These are phyloP conservation scores for Gracilaria caudata DNA, from an alignment of 23 red algal species.

Conservation along the genomic window DNA sequence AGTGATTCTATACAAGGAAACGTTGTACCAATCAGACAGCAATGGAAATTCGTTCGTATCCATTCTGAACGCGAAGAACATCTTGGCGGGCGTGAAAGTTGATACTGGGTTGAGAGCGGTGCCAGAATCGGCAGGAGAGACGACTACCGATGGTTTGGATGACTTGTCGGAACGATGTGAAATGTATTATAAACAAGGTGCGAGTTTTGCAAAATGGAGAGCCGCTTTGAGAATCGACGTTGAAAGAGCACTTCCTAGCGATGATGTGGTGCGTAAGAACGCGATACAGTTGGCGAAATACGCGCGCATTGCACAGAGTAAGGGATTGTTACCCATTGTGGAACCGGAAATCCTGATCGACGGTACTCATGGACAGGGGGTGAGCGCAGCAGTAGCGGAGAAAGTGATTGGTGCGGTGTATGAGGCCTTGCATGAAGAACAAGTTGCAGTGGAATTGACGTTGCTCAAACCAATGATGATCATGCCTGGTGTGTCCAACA, in stretches of 20 bases:
- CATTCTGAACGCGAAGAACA: constrained; percentile 48
- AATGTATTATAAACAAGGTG: constrained; percentile 80
- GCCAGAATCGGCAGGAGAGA: constrained; percentile 54
- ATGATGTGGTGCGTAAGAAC: constrained; percentile 73
- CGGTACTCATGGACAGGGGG: constrained; percentile 69
- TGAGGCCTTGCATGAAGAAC: constrained; percentile 60
- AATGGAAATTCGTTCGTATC: constrained; percentile 54
- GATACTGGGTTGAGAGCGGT: constrained; percentile 75
- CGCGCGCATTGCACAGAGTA: constrained; percentile 69
- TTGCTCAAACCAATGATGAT: constrained; percentile 95
- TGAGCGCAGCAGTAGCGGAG: constrained; percentile 60
- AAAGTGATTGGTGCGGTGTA: constrained; percentile 73
- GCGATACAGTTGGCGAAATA: constrained; percentile 77
- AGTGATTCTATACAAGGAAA: constrained; percentile 91
- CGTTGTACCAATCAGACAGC: constrained; percentile 72
- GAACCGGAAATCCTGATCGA: constrained; percentile 96
- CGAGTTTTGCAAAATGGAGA: constrained; percentile 94
- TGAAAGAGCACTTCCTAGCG: constrained; percentile 61
- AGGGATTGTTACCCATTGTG: constrained; percentile 94
- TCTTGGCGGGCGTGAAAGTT: constrained; percentile 88
- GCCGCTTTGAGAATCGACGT: constrained; percentile 79
- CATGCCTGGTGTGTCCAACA: constrained; percentile 67
- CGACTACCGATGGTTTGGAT: constrained; percentile 86
- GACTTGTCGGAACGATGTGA: constrained; percentile 65
- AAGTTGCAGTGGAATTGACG: constrained; percentile 75